Percentiles rank a stretch among this genome's conserved stretches.
Evolutionary conservation across 768 basidiomycete genomes (phyloP).

Genomic region (Rhodocollybia butyracea): DNA sequence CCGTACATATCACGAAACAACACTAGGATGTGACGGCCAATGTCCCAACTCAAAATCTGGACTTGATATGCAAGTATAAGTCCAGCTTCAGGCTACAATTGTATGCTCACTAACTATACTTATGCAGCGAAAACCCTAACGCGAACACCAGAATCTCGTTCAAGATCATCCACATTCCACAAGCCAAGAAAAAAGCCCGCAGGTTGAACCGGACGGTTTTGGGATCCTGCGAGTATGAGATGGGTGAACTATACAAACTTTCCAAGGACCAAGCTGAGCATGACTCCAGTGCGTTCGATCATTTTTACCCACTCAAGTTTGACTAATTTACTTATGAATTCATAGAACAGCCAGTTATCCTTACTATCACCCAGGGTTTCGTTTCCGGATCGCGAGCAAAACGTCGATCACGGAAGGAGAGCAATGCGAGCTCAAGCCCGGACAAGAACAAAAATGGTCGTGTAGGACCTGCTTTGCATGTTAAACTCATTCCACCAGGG

Average conservation of each 20-base stretch:
- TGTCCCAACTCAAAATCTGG: conserved; percentile 60
- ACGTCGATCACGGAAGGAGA: background rate
- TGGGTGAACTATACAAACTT: background rate
- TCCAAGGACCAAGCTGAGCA: background rate
- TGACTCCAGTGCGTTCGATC: background rate
- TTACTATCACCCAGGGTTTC: background rate
- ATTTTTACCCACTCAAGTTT: background rate
- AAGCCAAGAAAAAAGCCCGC: conserved; percentile 58
- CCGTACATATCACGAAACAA: conserved; percentile 34
- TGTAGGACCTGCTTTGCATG: background rate
- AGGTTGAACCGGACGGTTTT: conserved; percentile 22
- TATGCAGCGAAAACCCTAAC: conserved; percentile 36
- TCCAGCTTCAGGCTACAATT: background rate
- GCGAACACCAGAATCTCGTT: conserved; percentile 36
- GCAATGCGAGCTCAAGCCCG: too few relatives aligned
- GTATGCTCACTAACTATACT: conserved; percentile 24
- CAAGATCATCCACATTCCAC: conserved; percentile 53
- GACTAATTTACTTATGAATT: background rate
- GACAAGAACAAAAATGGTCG: background rate
- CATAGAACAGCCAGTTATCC: background rate
- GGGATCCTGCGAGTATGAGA: conserved; percentile 1
- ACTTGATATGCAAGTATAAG: conserved; percentile 36
- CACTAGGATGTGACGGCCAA: conserved; percentile 67
- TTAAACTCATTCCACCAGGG: background rate
- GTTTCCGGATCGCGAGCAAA: background rate